Conservation (phyloP, 495 filamentous ascomycete species). For the Ascodesmis nigricans region DNA sequence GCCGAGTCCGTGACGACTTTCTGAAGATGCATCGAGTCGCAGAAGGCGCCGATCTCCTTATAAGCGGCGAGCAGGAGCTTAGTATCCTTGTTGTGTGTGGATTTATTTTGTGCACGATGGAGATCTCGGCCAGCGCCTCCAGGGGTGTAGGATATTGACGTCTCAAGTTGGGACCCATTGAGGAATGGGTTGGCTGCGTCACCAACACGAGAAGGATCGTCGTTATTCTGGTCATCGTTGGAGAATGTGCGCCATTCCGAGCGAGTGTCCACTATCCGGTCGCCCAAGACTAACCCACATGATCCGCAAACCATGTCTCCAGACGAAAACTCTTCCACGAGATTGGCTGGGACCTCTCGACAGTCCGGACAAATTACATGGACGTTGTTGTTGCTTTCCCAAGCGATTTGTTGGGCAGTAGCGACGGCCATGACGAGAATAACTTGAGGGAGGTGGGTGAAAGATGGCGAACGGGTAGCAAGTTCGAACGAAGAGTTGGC, state of each 20-base stretch:
- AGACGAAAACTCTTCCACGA: slow-evolving; percentile 75
- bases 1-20: slow-evolving; percentile 62
- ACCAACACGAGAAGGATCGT: slow-evolving; percentile 94
- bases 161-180: slow-evolving; percentile 82
- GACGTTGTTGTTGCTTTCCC: slow-evolving; percentile 62
- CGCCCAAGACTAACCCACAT: slow-evolving; percentile 77
- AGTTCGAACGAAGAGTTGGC: too few relatives aligned
- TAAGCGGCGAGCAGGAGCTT: slow-evolving; percentile 61
- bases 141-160: slow-evolving; percentile 58
- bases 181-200: slow-evolving; percentile 70
- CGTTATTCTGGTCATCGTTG: slow-evolving; percentile 82
- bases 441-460: too few relatives aligned
- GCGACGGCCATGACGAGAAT: too few relatives aligned
- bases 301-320: slow-evolving; percentile 84
- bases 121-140: slow-evolving; percentile 61
- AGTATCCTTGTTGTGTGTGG: slow-evolving; percentile 54
- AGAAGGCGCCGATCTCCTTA: slow-evolving; percentile 71
- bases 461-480: too few relatives aligned
- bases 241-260: slow-evolving; percentile 98
- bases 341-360: slow-evolving; percentile 68
- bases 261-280: slow-evolving; percentile 79
- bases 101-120: slow-evolving; percentile 67
- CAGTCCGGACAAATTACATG: slow-evolving; percentile 71
- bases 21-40: slow-evolving; percentile 63
- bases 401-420: too few relatives aligned